These are phyloP conservation scores for Exophiala sideris DNA, from an alignment of 2,329 filamentous ascomycete species.

Conservation along the genomic window DNA sequence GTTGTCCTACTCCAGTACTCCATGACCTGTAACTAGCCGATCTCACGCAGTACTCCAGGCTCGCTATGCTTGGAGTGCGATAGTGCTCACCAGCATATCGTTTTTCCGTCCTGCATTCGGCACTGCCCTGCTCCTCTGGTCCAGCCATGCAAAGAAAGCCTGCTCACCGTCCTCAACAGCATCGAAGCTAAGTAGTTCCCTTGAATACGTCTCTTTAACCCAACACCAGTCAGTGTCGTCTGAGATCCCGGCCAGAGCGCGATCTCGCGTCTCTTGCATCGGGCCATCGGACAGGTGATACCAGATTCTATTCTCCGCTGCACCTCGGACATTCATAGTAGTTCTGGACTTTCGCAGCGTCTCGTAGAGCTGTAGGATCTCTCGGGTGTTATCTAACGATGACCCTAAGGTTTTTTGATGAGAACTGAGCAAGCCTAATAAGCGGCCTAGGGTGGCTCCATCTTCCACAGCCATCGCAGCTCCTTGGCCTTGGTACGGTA, in stretches of 20 bases:
- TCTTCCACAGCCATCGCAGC: slow-evolving; percentile 32
- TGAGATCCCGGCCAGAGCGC: slow-evolving; percentile 20
- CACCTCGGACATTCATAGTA: slow-evolving; percentile 1
- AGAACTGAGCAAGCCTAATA: slow-evolving; percentile 46
- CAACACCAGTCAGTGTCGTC: neutral
- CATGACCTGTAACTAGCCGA: no score
- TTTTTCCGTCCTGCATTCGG: neutral
- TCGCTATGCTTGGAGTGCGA: no score
- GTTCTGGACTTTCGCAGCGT: slow-evolving; percentile 19
- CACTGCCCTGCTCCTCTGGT: slow-evolving; percentile 48
- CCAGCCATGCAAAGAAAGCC: slow-evolving; percentile 36
- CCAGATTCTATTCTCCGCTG: neutral
- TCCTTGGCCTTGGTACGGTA: slow-evolving; percentile 55
- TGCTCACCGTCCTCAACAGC: slow-evolving; percentile 28
- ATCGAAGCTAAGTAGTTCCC: neutral
- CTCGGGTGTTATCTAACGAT: neutral
- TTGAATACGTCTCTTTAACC: neutral
- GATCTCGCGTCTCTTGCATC: slow-evolving; percentile 22
- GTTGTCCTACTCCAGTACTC: no score
- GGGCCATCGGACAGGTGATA: slow-evolving; percentile 7
- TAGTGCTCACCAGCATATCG: no score
- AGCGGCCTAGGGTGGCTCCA: slow-evolving; percentile 42
- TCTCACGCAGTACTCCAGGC: no score
- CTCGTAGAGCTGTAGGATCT: slow-evolving; percentile 9
- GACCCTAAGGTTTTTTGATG: neutral